Conservation (phyloP, 371 early-diverging fungal genomes). For the Actinomucor elegans region DNA sequence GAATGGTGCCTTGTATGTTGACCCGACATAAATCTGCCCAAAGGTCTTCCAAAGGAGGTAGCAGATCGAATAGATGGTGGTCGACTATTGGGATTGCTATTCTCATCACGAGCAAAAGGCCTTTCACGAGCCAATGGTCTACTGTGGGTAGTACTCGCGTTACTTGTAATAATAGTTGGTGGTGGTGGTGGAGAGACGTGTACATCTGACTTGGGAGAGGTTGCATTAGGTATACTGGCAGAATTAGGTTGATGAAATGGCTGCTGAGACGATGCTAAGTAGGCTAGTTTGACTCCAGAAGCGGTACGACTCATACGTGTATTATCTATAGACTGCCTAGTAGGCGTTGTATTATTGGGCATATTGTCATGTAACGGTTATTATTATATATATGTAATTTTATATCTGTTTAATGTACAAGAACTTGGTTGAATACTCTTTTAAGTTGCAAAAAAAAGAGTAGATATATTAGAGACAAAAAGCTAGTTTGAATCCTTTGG, state of each 20-base stretch:
- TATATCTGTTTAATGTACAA: no score
- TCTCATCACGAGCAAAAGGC: slow-evolving; percentile 41
- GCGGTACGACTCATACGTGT: slow-evolving; percentile 15
- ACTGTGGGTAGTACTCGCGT: background rate
- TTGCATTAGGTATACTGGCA: background rate
- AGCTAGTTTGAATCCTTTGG: no score
- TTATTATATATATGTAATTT: no score
- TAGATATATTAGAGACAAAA: no score
- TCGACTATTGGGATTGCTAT: slow-evolving; percentile 22
- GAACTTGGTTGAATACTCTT: no score
- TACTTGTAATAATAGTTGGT: background rate
- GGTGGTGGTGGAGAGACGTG: background rate
- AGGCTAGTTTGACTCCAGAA: slow-evolving; percentile 18
- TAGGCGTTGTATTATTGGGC: slow-evolving; percentile 5
- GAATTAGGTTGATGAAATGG: background rate
- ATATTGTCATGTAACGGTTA: slow-evolving; percentile 1
- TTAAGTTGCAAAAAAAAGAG: no score
- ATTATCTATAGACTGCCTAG: slow-evolving; percentile 15
- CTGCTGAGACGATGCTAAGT: slow-evolving; percentile 14
- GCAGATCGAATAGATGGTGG: slow-evolving; percentile 47
- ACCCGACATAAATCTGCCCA: slow-evolving; percentile 25
- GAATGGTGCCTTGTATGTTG: slow-evolving; percentile 52
- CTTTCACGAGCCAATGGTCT: slow-evolving; percentile 36
- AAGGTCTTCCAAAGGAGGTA: slow-evolving; percentile 36
- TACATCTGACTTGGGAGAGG: background rate